Base-by-base conservation (phyloP, 257 asterid genomes). In the Nicotiana noctiflora region DNA sequence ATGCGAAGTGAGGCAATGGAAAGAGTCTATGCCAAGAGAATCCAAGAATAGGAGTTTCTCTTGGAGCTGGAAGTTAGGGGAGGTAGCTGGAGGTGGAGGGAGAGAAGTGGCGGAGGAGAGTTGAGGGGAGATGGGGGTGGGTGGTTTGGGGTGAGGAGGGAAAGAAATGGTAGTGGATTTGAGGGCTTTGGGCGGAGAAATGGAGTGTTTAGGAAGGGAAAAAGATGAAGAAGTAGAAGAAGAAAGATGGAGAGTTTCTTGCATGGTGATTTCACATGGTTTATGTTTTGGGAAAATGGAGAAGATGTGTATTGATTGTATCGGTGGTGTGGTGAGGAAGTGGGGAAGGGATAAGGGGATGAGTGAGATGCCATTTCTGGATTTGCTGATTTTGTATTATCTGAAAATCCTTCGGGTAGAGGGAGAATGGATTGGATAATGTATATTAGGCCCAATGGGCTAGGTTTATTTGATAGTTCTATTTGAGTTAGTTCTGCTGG, bases 1-100 rank as follows among this genome's bases (percentile, higher is more conserved):
- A 76, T 89, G 92, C 56, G 88, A 75, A 64, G 88, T 78, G 78
- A 92, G 87, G 91, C 93, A 90, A 86, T 86, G 46, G 34, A 92
- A 81, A 34, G 94, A 93, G 83, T 94, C 98, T 14, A 94, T 81
- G 25, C 97, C 97, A 51, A 90, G 88, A 55, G 98, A 93, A 83
- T 94, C 98, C 37, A 94, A 79, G 89, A 86, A 94, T 72, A 92
- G 93, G 81, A 95, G 89, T 9, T 86, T 80, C 18, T 93, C 98
- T 18, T 90, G 94, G 80, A 86, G 89, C 6, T 56, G 85, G 56
- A 86, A 87, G 77, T 64, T 76, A 46, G 19, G 86, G 80, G 40
- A 82, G 82, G 46, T 15, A 84, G 32, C 83, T 31, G 14, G 62
- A 56, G 68, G 82, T 55, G 74, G 44, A 80, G 83, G 84, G 87